phyloP scores from a whole-genome alignment of 371 early-diverging fungal species.

The Paraphysoderma sedebokerense region DNA sequence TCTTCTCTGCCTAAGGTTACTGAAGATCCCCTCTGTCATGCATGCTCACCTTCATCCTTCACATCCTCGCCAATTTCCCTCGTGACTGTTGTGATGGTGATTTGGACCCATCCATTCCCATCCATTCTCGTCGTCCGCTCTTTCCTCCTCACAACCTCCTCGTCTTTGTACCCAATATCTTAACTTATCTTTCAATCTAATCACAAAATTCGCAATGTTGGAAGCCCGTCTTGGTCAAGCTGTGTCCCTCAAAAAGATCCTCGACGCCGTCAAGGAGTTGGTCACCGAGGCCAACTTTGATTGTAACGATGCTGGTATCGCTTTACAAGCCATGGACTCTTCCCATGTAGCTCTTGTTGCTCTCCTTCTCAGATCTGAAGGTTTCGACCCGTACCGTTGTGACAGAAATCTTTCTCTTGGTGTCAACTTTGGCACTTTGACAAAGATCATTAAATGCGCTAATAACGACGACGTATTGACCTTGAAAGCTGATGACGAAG shows the following conservation, averaged over 20 bases:
- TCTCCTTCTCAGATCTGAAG: conserved; percentile 66
- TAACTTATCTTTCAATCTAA: no score
- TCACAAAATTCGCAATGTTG: conserved; percentile 31
- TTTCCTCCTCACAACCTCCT: no score
- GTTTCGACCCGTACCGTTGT: conserved; percentile 91
- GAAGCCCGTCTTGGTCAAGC: conserved; percentile 63
- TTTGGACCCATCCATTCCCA: no score
- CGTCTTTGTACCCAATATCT: no score
- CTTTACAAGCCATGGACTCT: conserved; percentile 98
- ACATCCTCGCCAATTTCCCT: no score
- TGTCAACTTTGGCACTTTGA: conserved; percentile 64
- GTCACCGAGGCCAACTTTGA: conserved; percentile 96
- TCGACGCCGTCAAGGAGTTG: conserved; percentile 94
- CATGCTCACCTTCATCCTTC: no score
- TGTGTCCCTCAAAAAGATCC: conserved; percentile 68
- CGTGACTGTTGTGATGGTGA: no score
- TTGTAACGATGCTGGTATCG: conserved; percentile 86
- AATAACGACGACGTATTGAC: conserved; percentile 83
- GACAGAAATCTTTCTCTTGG: conserved; percentile 87
- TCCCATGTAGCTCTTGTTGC: conserved; percentile 92
- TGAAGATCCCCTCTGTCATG: no score
- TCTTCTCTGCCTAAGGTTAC: no score
- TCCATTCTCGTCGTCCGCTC: no score
- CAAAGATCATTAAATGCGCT: conserved; percentile 89
- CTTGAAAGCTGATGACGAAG: conserved; percentile 73